Conservation (phyloP, 148 eudicot genomes). For the Amaranthus cruentus region DNA sequence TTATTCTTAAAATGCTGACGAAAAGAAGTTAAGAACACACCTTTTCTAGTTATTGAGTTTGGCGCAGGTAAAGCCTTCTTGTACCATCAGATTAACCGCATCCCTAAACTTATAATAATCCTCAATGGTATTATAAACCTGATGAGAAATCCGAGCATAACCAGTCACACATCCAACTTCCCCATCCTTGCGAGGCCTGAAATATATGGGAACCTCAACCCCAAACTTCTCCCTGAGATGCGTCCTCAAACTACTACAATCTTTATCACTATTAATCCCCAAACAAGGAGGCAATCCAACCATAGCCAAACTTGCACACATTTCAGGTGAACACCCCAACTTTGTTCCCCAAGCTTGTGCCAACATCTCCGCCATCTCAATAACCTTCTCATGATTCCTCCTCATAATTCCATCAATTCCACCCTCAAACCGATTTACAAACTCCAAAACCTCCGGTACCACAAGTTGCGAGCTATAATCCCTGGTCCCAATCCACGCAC, state of each 20-base stretch:
- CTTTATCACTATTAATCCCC: slow-evolving; percentile 53
- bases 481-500: slow-evolving; percentile 88
- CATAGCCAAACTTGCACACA: slow-evolving; percentile 89
- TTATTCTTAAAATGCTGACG: not conserved
- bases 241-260: slow-evolving; percentile 57
- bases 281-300: slow-evolving; percentile 71
- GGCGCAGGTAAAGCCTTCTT: slow-evolving; percentile 55
- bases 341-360: slow-evolving; percentile 70
- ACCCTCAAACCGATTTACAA: slow-evolving; percentile 74
- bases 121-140: slow-evolving; percentile 63
- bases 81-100: slow-evolving; percentile 65
- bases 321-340: slow-evolving; percentile 67
- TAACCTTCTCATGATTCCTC: slow-evolving; percentile 72
- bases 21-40: slow-evolving; percentile 23
- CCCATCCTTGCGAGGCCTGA: slow-evolving; percentile 52
- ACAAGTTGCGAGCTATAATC: slow-evolving; percentile 84
- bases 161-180: slow-evolving; percentile 62
- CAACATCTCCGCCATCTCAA: slow-evolving; percentile 85
- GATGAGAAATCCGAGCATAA: slow-evolving; percentile 93
- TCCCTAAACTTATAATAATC: slow-evolving; percentile 78
- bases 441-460: slow-evolving; percentile 68
- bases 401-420: slow-evolving; percentile 81
- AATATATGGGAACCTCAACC: slow-evolving; percentile 87
- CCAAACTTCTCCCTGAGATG: slow-evolving; percentile 62
- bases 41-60: slow-evolving; percentile 40